Evolutionary conservation across 2,329 filamentous ascomycete species (phyloP).

Genomic region (Hortaea sp.): DNA sequence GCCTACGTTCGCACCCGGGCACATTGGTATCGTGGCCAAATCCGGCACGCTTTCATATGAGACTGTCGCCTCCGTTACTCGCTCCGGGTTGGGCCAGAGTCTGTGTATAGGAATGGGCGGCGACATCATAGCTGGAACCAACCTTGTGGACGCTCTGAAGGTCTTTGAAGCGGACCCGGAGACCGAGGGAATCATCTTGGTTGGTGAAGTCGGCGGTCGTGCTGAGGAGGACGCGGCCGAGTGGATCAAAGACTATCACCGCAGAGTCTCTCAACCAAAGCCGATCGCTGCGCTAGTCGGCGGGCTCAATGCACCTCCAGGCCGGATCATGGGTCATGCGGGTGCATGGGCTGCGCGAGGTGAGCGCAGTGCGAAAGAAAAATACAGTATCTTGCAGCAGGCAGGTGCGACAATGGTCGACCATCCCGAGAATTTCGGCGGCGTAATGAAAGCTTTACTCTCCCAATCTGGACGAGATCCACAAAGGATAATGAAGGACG

Average conservation of each 20-base stretch:
- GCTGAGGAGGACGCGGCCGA: conserved; percentile 63
- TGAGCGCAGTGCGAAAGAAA: conserved; percentile 54
- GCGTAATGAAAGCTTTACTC: conserved; percentile 54
- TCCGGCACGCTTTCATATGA: conserved; percentile 75
- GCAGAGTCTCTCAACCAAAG: conserved; percentile 51
- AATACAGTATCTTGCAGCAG: conserved; percentile 55
- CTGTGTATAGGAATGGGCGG: conserved; percentile 70
- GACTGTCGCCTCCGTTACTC: conserved; percentile 62
- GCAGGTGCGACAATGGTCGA: conserved; percentile 62
- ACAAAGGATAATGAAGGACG: conserved; percentile 26
- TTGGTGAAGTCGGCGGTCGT: conserved; percentile 63
- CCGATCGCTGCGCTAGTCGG: conserved; percentile 65
- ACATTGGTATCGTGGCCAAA: conserved; percentile 68
- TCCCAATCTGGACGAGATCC: conserved; percentile 32
- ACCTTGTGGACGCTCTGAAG: conserved; percentile 59
- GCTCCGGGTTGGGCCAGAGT: conserved; percentile 66
- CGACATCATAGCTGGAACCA: conserved; percentile 63
- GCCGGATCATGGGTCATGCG: conserved; percentile 68
- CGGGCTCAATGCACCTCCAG: conserved; percentile 52
- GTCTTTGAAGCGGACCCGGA: conserved; percentile 57
- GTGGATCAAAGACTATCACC: conserved; percentile 59
- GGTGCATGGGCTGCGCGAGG: conserved; percentile 61
- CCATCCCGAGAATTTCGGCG: conserved; percentile 66
- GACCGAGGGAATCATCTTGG: conserved; percentile 61
- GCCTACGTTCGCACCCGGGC: conserved; percentile 58